A percentile compares a stretch with the other conserved stretches of the same genome.
Evolutionary conservation across 352 stramenopile genomes (phyloP).

Genomic region (Globisporangium abappressorium): DNA sequence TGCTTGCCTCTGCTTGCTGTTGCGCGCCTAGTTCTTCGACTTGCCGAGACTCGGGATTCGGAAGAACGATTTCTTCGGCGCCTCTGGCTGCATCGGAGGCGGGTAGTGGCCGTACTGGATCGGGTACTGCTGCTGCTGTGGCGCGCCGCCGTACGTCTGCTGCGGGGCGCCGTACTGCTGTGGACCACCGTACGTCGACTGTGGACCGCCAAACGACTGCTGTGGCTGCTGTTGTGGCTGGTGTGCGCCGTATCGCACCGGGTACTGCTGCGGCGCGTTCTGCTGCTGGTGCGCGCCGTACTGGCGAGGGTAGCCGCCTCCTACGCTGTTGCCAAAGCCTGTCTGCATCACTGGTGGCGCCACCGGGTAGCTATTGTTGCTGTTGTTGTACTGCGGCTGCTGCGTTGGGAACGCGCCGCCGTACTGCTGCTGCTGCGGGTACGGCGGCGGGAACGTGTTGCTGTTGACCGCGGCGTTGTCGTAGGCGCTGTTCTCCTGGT

Average conservation of each 20-base stretch:
- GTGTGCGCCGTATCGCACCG: slow-evolving; percentile 16
- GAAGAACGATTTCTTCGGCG: slow-evolving; percentile 73
- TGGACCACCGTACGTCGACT: slow-evolving; percentile 20
- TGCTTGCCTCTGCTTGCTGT: neutral
- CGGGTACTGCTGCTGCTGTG: slow-evolving; percentile 24
- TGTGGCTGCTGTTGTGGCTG: slow-evolving; percentile 18
- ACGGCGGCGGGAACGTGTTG: slow-evolving; percentile 51
- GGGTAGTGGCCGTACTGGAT: slow-evolving; percentile 38
- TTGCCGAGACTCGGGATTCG: slow-evolving; percentile 62
- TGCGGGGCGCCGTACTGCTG: slow-evolving; percentile 31
- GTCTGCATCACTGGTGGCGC: slow-evolving; percentile 20
- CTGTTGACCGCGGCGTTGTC: slow-evolving; percentile 24
- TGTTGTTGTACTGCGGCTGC: slow-evolving; percentile 2
- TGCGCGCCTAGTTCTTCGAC: slow-evolving; percentile 52
- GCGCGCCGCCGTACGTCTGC: slow-evolving; percentile 23
- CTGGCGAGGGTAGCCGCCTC: slow-evolving; percentile 45
- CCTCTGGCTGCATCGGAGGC: slow-evolving; percentile 44
- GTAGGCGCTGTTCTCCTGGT: slow-evolving; percentile 49
- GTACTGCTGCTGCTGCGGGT: slow-evolving; percentile 35
- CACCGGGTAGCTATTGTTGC: slow-evolving; percentile 5
- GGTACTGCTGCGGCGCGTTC: slow-evolving; percentile 16
- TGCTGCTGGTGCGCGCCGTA: slow-evolving; percentile 37
- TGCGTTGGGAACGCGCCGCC: slow-evolving; percentile 21
- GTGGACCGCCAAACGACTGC: slow-evolving; percentile 25
- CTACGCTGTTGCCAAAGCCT: slow-evolving; percentile 19